Percentiles rank a stretch among this genome's conserved stretches.
Conservation (phyloP, 805 yeast genomes). For the Suhomyces tanzawaensis region DNA sequence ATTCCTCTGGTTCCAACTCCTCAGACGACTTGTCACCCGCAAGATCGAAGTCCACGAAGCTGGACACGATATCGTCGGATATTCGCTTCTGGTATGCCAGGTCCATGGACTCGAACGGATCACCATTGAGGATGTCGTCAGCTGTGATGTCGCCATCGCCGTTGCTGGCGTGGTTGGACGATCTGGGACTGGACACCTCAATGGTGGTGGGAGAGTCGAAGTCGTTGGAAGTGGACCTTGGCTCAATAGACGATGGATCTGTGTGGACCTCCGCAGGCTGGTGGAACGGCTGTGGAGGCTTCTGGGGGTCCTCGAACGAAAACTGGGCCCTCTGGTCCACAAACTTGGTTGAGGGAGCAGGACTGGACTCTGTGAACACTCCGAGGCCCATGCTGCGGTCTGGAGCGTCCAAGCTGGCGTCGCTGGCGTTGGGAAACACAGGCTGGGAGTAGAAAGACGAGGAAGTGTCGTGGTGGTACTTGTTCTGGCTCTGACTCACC, state of each 20-base stretch:
- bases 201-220: constrained; percentile 14
- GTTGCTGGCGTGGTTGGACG: constrained; percentile 2
- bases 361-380: not conserved
- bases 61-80: constrained; percentile 2
- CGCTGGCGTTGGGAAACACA: not conserved
- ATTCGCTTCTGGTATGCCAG: no score
- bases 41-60: constrained; percentile 4
- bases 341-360: not conserved
- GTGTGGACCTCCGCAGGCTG: not conserved
- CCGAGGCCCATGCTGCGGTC: constrained; percentile 5
- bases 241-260: constrained; percentile 1
- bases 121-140: constrained; percentile 11
- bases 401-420: not conserved
- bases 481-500: not conserved
- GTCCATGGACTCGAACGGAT: constrained; percentile 10
- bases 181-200: constrained; percentile 10
- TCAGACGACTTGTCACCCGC: constrained; percentile 8
- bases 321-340: not conserved
- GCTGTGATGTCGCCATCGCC: constrained; percentile 6
- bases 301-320: not conserved
- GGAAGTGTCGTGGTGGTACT: not conserved
- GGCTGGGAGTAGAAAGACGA: not conserved
- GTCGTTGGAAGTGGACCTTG: constrained; percentile 1
- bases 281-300: not conserved
- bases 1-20: constrained; percentile 1